Percentiles rank a stretch among this genome's conserved stretches.
Conservation (phyloP, 257 asterid species). For the Jaltomata sinuosa region DNA sequence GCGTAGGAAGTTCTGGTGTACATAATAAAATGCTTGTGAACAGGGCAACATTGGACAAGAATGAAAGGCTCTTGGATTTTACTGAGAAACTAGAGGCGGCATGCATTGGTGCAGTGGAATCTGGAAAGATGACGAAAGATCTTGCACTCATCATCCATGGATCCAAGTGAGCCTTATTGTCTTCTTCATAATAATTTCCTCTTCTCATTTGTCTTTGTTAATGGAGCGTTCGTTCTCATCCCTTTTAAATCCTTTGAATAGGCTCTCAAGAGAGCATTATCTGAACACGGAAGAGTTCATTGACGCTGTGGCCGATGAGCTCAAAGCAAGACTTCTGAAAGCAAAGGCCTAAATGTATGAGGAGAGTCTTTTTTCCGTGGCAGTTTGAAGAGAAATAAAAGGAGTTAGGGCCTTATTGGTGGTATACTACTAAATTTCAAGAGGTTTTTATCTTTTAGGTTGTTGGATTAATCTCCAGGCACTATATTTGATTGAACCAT, state of each 20-base stretch:
- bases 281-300: constrained; percentile 69
- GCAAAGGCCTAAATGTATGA: background rate
- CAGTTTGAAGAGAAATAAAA: background rate
- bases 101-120: constrained; percentile 87
- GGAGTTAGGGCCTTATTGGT: background rate
- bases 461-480: background rate
- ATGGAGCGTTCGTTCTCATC: background rate
- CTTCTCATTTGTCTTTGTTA: background rate
- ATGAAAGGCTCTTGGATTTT: constrained; percentile 75
- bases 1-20: background rate
- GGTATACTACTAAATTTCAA: background rate
- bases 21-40: background rate
- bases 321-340: constrained; percentile 38
- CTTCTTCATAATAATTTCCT: background rate
- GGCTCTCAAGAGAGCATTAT: constrained; percentile 40
- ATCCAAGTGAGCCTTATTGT: constrained; percentile 48
- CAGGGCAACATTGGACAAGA: constrained; percentile 89
- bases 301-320: constrained; percentile 53
- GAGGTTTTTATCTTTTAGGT: background rate
- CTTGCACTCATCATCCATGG: constrained; percentile 96
- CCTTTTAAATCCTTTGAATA: constrained; percentile 2
- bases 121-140: constrained; percentile 99
- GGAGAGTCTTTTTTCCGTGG: background rate
- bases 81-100: constrained; percentile 92
- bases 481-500: background rate